phyloP scores from a whole-genome alignment of 2,329 filamentous ascomycete species.

The Colletotrichum eleusines region DNA sequence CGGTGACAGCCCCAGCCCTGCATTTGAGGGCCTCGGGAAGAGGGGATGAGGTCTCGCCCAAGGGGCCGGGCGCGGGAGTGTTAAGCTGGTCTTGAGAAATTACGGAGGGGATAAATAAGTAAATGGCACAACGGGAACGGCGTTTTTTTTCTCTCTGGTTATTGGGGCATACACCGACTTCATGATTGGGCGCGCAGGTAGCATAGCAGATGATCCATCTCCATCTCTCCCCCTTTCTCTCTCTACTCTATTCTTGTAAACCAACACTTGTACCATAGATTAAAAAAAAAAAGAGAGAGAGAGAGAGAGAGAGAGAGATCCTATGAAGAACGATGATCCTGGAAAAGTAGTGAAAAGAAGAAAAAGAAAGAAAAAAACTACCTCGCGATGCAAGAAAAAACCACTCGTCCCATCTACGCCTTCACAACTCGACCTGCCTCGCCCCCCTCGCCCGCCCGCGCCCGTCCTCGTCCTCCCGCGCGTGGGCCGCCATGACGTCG shows the following conservation, averaged over 20 bases:
- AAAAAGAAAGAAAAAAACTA: neutral
- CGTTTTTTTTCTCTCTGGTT: constrained; percentile 8
- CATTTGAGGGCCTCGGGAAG: constrained; percentile 39
- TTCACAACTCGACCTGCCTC: neutral
- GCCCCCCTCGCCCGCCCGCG: neutral
- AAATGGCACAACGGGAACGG: constrained; percentile 30
- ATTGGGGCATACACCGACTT: constrained; percentile 31
- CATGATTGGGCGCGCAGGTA: constrained; percentile 33
- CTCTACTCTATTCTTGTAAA: constrained; percentile 32
- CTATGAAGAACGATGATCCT: neutral
- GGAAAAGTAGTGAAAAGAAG: neutral
- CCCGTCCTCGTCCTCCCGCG: constrained; percentile 19
- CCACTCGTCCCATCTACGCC: neutral
- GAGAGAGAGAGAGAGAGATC: neutral
- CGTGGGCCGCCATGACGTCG: constrained; percentile 46
- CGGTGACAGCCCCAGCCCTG: constrained; percentile 44
- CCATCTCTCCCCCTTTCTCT: neutral
- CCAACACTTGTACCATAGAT: constrained; percentile 24
- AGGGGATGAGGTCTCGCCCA: neutral
- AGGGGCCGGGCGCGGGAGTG: neutral
- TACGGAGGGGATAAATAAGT: neutral
- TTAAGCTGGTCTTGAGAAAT: neutral
- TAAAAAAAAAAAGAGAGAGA: neutral
- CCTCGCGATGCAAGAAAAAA: constrained; percentile 1
- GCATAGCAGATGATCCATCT: constrained; percentile 21